Evolutionary conservation across 1,139 yeast genomes (phyloP).

Genomic region (Citeromyces hawaiiensis): DNA sequence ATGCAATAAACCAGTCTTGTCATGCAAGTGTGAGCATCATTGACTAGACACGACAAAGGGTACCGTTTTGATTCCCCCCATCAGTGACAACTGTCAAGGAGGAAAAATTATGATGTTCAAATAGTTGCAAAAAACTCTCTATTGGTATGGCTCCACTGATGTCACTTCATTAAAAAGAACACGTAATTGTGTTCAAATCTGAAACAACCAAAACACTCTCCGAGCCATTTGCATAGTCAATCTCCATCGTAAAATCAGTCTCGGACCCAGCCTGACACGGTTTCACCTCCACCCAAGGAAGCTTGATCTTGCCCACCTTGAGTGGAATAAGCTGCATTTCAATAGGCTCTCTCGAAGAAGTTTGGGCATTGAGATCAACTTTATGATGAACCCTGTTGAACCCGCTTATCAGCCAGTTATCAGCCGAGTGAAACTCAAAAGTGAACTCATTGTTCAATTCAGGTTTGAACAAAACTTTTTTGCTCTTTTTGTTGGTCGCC

Average conservation of each 20-base stretch:
- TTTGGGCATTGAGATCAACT: slow-evolving; percentile 9
- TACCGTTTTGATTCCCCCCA: no score
- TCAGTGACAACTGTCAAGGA: no score
- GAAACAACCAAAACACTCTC: slow-evolving; percentile 67
- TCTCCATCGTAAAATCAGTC: slow-evolving; percentile 33
- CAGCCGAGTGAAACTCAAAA: slow-evolving; percentile 24
- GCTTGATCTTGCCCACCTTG: slow-evolving; percentile 54
- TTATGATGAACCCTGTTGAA: slow-evolving; percentile 34
- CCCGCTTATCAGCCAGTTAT: slow-evolving; percentile 65
- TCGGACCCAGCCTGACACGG: slow-evolving; percentile 12
- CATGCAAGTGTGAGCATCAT: no score
- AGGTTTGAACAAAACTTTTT: slow-evolving; percentile 16
- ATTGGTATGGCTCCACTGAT: no score
- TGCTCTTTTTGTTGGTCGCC: slow-evolving; percentile 12
- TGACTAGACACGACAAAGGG: no score
- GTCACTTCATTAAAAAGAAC: slow-evolving; percentile 45
- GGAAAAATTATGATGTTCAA: no score
- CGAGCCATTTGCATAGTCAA: slow-evolving; percentile 52
- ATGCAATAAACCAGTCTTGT: slow-evolving; percentile 15
- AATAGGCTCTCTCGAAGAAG: slow-evolving; percentile 10
- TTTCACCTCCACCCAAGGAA: slow-evolving; percentile 51
- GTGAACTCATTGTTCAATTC: slow-evolving; percentile 13
- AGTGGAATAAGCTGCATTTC: slow-evolving; percentile 54
- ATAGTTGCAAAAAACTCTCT: no score
- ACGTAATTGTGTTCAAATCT: slow-evolving; percentile 47